Evolutionary conservation across 2,329 filamentous ascomycete genomes (phyloP).

Genomic region (Blumeriella jaapii): DNA sequence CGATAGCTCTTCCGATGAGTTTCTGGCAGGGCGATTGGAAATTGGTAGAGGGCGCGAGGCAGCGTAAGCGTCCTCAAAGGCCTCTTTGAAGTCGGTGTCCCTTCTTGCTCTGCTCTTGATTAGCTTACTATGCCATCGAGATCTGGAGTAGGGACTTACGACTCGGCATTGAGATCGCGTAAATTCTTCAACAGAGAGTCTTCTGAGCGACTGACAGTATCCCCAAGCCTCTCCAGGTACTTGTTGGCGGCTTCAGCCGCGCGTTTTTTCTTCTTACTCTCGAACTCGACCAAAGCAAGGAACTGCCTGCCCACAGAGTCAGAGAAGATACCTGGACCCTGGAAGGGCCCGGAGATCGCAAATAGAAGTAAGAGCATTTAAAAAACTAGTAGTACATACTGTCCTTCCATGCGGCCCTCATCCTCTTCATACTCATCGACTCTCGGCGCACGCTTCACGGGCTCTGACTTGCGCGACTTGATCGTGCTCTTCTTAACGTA

Average conservation of each 20-base stretch:
- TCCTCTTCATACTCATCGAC: constrained; percentile 22
- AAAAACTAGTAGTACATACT: constrained; percentile 15
- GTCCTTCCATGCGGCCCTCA: constrained; percentile 19
- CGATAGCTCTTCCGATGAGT: background rate
- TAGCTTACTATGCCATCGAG: background rate
- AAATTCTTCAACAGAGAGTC: constrained; percentile 12
- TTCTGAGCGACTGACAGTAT: constrained; percentile 9
- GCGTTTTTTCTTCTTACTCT: constrained; percentile 17
- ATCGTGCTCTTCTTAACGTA: constrained; percentile 12
- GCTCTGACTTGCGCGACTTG: constrained; percentile 17
- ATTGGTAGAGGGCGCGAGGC: constrained; percentile 12
- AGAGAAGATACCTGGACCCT: background rate
- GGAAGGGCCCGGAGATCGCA: background rate
- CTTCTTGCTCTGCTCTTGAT: constrained; percentile 11
- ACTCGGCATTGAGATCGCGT: constrained; percentile 1
- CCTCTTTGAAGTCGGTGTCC: constrained; percentile 14
- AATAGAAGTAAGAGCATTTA: background rate
- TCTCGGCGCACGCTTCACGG: constrained; percentile 4
- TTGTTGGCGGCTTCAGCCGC: constrained; percentile 11
- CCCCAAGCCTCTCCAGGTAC: constrained; percentile 13
- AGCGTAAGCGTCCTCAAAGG: constrained; percentile 15
- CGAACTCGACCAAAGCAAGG: constrained; percentile 15
- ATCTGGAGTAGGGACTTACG: constrained; percentile 2
- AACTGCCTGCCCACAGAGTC: constrained; percentile 13
- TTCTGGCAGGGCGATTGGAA: background rate